Conservation (phyloP, 768 basidiomycete genomes). For the Lenzites betulinus region DNA sequence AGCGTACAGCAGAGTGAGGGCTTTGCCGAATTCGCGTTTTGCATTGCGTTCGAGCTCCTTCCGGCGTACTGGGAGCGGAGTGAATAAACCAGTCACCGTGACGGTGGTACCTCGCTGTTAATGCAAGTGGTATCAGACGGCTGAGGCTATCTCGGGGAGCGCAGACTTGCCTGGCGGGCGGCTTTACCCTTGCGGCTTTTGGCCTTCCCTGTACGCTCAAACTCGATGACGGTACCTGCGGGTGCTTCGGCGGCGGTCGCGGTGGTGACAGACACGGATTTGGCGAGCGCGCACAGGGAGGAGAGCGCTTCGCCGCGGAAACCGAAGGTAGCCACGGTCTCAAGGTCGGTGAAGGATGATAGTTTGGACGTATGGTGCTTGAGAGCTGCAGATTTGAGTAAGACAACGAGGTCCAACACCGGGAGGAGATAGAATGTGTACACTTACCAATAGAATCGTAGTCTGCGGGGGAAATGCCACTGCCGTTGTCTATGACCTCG, state of each 20-base stretch:
- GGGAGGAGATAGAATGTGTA: neutral
- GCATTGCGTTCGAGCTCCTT: constrained; percentile 89
- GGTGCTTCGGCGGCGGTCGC: constrained; percentile 71
- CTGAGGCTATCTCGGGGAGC: neutral
- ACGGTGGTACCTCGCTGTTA: constrained; percentile 93
- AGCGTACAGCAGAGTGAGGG: constrained; percentile 76
- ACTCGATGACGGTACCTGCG: constrained; percentile 75
- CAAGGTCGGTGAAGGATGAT: constrained; percentile 69
- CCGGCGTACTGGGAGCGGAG: constrained; percentile 82
- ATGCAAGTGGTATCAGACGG: neutral
- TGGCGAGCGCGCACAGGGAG: constrained; percentile 84
- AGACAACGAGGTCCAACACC: neutral
- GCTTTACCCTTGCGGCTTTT: constrained; percentile 53
- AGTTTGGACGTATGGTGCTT: constrained; percentile 97
- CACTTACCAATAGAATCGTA: constrained; percentile 77
- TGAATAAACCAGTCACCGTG: constrained; percentile 69
- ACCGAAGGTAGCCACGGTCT: constrained; percentile 79
- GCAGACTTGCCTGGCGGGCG: constrained; percentile 67
- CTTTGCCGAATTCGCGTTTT: constrained; percentile 89
- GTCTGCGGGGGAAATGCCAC: constrained; percentile 78
- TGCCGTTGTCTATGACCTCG: constrained; percentile 93
- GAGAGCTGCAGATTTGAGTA: constrained; percentile 50
- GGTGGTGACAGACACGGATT: constrained; percentile 70
- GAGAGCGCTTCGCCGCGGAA: constrained; percentile 97
- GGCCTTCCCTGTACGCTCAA: constrained; percentile 67